Conservation (phyloP, 768 basidiomycete species). For the Ephemerocybe angulata region DNA sequence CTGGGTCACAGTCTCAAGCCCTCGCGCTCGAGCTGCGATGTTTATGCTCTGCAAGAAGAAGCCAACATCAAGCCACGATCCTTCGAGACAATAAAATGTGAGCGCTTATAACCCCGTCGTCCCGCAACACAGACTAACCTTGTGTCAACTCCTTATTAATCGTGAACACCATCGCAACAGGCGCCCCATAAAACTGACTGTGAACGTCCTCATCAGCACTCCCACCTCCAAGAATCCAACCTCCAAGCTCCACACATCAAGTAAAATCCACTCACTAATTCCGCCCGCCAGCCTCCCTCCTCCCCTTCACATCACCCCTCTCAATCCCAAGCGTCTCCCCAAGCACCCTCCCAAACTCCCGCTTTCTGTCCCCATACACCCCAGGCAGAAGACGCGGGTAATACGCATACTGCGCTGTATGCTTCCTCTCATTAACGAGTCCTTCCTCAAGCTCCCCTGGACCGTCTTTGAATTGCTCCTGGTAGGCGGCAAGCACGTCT, state of each 20-base stretch:
- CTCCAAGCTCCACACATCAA: no score
- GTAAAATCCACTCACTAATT: conserved; percentile 5
- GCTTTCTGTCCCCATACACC: background rate
- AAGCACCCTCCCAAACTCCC: conserved; percentile 1
- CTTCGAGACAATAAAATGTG: background rate
- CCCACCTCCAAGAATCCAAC: no score
- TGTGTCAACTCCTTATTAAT: conserved; percentile 2
- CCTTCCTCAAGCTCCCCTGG: no score
- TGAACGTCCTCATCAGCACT: background rate
- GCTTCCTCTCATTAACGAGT: background rate
- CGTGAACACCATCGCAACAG: conserved; percentile 7
- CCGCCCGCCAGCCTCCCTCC: conserved; percentile 1
- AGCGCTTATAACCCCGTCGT: no score
- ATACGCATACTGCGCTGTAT: conserved; percentile 4
- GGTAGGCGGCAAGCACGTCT: background rate
- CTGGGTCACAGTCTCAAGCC: conserved; percentile 8
- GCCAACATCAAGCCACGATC: conserved; percentile 9
- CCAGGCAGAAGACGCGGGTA: conserved; percentile 6
- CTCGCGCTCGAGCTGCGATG: conserved; percentile 7
- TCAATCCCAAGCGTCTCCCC: conserved; percentile 2
- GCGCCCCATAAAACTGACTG: conserved; percentile 8
- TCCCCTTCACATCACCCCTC: background rate
- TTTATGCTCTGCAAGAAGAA: conserved; percentile 9
- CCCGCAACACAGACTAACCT: background rate
- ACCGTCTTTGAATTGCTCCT: background rate